A percentile compares a stretch with the other conserved stretches of the same genome.
phyloP scores from a whole-genome alignment of 106 monocot species.

The Xerophyta viscosa region DNA sequence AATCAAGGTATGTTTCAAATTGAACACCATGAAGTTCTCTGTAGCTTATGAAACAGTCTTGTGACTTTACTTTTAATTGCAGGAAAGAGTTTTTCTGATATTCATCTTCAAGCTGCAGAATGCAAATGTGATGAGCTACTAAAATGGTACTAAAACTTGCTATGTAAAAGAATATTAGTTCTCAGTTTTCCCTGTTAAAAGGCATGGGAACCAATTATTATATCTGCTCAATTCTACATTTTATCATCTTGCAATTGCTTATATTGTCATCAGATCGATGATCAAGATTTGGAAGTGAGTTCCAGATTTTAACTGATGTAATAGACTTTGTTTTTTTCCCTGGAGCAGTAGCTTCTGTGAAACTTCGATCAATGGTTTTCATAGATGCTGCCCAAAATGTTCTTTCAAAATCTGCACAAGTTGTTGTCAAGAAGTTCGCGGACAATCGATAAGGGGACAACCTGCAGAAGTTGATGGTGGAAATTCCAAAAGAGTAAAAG shows the following conservation, averaged over 20 bases:
- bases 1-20: slow-evolving; percentile 37
- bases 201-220: not conserved
- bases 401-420: slow-evolving; percentile 40
- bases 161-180: too few relatives aligned
- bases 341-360: slow-evolving; percentile 34
- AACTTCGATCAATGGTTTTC: slow-evolving; percentile 27
- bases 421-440: slow-evolving; percentile 36
- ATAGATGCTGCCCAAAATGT: slow-evolving; percentile 47
- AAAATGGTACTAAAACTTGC: slow-evolving; percentile 52
- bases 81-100: slow-evolving; percentile 33
- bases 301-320: not conserved
- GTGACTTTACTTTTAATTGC: slow-evolving; percentile 11
- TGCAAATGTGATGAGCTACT: slow-evolving; percentile 14
- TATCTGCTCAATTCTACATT: not conserved
- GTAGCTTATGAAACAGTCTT: not conserved
- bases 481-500: slow-evolving; percentile 4
- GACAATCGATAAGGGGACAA: slow-evolving; percentile 4
- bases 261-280: not conserved
- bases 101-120: slow-evolving; percentile 33
- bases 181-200: not conserved
- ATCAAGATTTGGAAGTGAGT: not conserved
- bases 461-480: not conserved
- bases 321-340: slow-evolving; percentile 8
- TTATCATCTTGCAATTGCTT: not conserved
- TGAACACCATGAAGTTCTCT: not conserved